phyloP scores from a whole-genome alignment of 495 filamentous ascomycete genomes.

The Jackrogersella multiformis region DNA sequence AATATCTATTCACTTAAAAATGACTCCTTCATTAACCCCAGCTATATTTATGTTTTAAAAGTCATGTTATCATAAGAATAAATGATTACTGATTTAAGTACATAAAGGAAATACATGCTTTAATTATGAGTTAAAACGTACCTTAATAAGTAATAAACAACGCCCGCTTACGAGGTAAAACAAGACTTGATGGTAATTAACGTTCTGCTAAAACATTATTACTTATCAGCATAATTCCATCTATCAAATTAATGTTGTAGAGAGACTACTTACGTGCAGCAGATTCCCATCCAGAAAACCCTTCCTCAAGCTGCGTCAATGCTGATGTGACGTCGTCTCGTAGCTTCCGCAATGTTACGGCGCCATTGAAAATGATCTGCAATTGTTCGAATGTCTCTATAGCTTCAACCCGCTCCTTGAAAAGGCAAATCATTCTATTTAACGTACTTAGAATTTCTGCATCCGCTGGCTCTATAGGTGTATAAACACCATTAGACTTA shows the following conservation, averaged over 20 bases:
- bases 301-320: background rate
- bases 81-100: too few relatives aligned
- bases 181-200: too few relatives aligned
- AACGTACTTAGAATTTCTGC: slow-evolving; percentile 16
- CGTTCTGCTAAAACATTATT: too few relatives aligned
- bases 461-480: slow-evolving; percentile 7
- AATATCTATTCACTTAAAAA: slow-evolving; percentile 7
- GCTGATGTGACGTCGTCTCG: slow-evolving; percentile 1
- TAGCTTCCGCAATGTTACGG: background rate
- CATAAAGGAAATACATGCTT: too few relatives aligned
- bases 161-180: too few relatives aligned
- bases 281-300: slow-evolving; percentile 10
- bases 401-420: background rate
- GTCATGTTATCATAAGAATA: too few relatives aligned
- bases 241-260: background rate
- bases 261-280: background rate
- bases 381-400: slow-evolving; percentile 22
- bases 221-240: background rate
- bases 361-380: slow-evolving; percentile 9
- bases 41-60: too few relatives aligned
- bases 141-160: too few relatives aligned
- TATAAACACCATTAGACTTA: slow-evolving; percentile 17
- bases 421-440: slow-evolving; percentile 27
- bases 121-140: too few relatives aligned
- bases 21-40: background rate